These are phyloP conservation scores for Penicillium mononematosum DNA, from an alignment of 495 filamentous ascomycete genomes.

Conservation along the genomic window DNA sequence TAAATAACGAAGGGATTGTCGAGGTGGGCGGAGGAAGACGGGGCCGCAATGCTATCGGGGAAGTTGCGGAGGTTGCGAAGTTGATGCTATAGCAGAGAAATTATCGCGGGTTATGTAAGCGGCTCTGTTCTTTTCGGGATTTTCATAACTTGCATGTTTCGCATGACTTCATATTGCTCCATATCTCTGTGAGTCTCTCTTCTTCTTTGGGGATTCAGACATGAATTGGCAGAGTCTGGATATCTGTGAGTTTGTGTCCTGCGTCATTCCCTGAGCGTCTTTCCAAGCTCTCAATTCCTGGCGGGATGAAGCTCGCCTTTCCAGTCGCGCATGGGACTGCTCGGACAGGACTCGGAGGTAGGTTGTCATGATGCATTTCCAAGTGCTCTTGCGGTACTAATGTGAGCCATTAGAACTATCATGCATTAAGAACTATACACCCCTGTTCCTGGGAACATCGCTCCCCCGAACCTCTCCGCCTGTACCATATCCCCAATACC, in stretches of 20 bases:
- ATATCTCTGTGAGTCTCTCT: conserved; percentile 13
- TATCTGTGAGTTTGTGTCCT: conserved; percentile 7
- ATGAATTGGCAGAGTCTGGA: conserved; percentile 4
- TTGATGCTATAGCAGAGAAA: conserved; percentile 33
- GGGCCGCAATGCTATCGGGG: conserved; percentile 13
- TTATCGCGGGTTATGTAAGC: conserved; percentile 35
- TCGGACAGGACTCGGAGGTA: conserved; percentile 28
- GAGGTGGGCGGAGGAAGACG: conserved; percentile 1
- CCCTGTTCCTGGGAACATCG: background rate
- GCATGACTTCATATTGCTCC: conserved; percentile 11
- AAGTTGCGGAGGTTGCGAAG: conserved; percentile 17
- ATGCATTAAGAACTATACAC: background rate
- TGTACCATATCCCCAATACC: conserved; percentile 7
- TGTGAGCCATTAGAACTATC: background rate
- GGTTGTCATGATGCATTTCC: background rate
- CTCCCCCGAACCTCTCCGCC: conserved; percentile 5
- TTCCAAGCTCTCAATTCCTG: conserved; percentile 10
- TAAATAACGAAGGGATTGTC: background rate
- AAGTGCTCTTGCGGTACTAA: background rate
- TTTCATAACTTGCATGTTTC: conserved; percentile 1
- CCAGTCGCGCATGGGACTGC: conserved; percentile 23
- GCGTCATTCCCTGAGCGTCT: conserved; percentile 16
- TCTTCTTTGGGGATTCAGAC: conserved; percentile 12
- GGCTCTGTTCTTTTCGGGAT: conserved; percentile 18
- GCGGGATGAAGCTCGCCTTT: conserved; percentile 37